phyloP scores from a whole-genome alignment of 2,329 filamentous ascomycete genomes.

The Basipetospora chlamydospora region DNA sequence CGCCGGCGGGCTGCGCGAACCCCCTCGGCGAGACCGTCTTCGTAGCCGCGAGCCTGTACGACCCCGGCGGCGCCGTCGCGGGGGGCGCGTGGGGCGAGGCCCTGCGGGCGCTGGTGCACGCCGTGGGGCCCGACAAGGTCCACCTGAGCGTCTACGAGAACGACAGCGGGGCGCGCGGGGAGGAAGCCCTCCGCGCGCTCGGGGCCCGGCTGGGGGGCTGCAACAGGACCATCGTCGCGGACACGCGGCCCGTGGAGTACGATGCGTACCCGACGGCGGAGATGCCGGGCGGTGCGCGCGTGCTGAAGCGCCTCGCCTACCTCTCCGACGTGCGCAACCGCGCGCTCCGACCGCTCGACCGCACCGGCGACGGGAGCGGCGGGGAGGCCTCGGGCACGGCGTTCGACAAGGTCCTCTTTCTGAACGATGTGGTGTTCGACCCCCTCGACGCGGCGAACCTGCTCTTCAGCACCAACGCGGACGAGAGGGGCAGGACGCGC shows the following conservation, averaged over 20 bases:
- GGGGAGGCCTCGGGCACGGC: slow-evolving; percentile 18
- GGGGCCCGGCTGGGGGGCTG: slow-evolving; percentile 29
- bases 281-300: slow-evolving; percentile 45
- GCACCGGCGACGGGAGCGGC: slow-evolving; percentile 10
- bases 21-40: slow-evolving; percentile 49
- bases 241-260: slow-evolving; percentile 40
- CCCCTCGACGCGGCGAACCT: slow-evolving; percentile 38
- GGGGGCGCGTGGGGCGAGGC: slow-evolving; percentile 49
- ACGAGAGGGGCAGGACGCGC: slow-evolving; percentile 32
- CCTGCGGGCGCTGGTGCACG: slow-evolving; percentile 45
- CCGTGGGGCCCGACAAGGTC: slow-evolving; percentile 53
- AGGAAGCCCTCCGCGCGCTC: slow-evolving; percentile 37
- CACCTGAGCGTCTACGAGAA: slow-evolving; percentile 64
- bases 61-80: slow-evolving; percentile 44
- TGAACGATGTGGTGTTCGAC: slow-evolving; percentile 50
- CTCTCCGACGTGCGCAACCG: slow-evolving; percentile 60
- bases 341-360: slow-evolving; percentile 48
- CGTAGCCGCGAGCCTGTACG: slow-evolving; percentile 58
- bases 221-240: slow-evolving; percentile 39
- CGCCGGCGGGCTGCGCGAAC: slow-evolving; percentile 22
- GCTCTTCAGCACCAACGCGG: slow-evolving; percentile 46
- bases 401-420: slow-evolving; percentile 45
- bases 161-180: slow-evolving; percentile 43
- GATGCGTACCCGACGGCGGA: slow-evolving; percentile 41
- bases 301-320: slow-evolving; percentile 61